These are phyloP conservation scores for Podospora bellae-mahoneyi DNA, from an alignment of 495 filamentous ascomycete genomes.

Conservation along the genomic window DNA sequence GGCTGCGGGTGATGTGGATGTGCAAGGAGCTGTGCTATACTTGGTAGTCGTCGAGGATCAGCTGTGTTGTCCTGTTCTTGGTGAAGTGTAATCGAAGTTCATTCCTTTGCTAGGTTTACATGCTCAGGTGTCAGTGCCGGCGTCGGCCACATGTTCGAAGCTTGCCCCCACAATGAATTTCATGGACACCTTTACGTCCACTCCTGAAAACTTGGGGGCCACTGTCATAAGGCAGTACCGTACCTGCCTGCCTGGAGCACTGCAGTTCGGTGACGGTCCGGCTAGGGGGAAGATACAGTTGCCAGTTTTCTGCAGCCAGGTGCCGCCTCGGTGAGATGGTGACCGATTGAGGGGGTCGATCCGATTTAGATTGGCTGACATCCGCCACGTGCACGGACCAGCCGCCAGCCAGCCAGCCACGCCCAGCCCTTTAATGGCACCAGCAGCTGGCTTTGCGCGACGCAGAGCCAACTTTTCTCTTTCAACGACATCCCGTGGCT, in stretches of 20 bases:
- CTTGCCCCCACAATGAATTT: conserved; percentile 20
- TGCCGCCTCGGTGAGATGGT: not conserved
- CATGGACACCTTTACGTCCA: conserved; percentile 22
- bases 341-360: not conserved
- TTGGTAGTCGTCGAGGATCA: not conserved
- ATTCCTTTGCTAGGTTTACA: conserved; percentile 2
- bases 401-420: not conserved
- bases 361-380: not conserved
- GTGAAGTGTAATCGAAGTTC: not conserved
- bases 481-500: conserved; percentile 25
- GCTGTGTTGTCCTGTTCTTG: conserved; percentile 4
- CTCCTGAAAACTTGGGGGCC: not conserved
- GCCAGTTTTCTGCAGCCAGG: not conserved
- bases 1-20: conserved; percentile 6
- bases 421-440: conserved; percentile 26
- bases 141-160: conserved; percentile 19
- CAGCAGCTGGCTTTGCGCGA: conserved; percentile 45
- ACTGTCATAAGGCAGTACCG: not conserved
- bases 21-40: not conserved
- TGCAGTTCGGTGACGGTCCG: not conserved
- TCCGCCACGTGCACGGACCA: conserved; percentile 24
- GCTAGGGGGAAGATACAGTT: not conserved
- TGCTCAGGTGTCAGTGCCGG: conserved; percentile 8
- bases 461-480: conserved; percentile 31
- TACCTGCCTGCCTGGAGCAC: not conserved